phyloP scores from a whole-genome alignment of 1,284 basidiomycete species.

The Moesziomyces aphidis region DNA sequence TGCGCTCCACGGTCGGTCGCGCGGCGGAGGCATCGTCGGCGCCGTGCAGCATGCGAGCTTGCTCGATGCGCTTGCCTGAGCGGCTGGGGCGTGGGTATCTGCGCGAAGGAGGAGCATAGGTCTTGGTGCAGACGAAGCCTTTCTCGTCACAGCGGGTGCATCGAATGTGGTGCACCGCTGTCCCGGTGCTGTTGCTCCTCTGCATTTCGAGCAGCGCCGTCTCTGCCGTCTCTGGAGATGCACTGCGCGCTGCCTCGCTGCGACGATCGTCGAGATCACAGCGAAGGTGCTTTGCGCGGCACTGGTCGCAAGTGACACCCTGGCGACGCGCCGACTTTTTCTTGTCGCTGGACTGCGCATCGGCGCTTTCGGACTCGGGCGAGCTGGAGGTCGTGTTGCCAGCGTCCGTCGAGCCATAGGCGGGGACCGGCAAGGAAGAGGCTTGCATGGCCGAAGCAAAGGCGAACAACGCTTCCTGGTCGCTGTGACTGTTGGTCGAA shows the following conservation, averaged over 20 bases:
- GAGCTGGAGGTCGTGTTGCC: slow-evolving; percentile 5
- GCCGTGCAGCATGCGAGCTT: slow-evolving; percentile 63
- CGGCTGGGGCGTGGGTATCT: slow-evolving; percentile 61
- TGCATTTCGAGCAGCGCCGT: slow-evolving; percentile 29
- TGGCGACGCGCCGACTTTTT: slow-evolving; percentile 46
- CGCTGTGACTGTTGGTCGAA: slow-evolving; percentile 7
- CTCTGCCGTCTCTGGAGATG: slow-evolving; percentile 20
- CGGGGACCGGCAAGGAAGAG: slow-evolving; percentile 18
- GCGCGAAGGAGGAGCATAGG: slow-evolving; percentile 52
- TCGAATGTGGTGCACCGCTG: slow-evolving; percentile 38
- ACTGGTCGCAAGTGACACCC: slow-evolving; percentile 61
- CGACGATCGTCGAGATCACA: slow-evolving; percentile 56
- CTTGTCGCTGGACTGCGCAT: slow-evolving; percentile 24
- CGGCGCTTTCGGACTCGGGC: slow-evolving; percentile 20
- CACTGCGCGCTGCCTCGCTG: slow-evolving; percentile 23
- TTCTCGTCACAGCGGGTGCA: slow-evolving; percentile 59
- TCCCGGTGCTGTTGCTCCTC: slow-evolving; percentile 26
- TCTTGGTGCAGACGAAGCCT: slow-evolving; percentile 58
- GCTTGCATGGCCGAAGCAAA: slow-evolving; percentile 12
- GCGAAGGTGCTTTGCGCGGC: slow-evolving; percentile 60
- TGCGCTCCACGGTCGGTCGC: slow-evolving; percentile 18
- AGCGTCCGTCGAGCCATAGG: slow-evolving; percentile 2
- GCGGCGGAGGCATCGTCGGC: slow-evolving; percentile 10
- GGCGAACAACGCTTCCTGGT: slow-evolving; percentile 2
- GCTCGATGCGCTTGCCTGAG: slow-evolving; percentile 65